Conservation (phyloP, 2,329 filamentous ascomycete genomes). For the Colletotrichum lentis region DNA sequence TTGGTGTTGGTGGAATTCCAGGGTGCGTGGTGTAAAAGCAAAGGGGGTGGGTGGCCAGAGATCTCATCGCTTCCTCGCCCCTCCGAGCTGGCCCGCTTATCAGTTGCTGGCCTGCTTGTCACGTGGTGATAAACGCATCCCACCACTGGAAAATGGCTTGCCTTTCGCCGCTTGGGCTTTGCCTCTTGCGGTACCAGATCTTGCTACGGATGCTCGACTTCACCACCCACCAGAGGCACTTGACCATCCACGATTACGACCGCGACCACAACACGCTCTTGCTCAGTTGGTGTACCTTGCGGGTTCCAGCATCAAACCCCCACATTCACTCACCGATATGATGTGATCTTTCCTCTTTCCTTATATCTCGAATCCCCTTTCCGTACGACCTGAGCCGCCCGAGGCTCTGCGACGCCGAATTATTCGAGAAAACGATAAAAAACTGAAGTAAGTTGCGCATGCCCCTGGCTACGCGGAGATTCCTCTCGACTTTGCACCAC, state of each 20-base stretch:
- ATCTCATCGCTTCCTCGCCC: not conserved
- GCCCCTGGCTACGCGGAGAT: conserved; percentile 4
- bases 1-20: not conserved
- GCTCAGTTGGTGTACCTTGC: conserved; percentile 21
- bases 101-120: not conserved
- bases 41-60: not conserved
- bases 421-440: conserved; percentile 30
- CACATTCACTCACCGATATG: conserved; percentile 35
- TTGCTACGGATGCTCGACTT: conserved; percentile 17
- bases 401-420: conserved; percentile 39
- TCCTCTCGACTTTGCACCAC: conserved; percentile 10
- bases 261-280: conserved; percentile 1
- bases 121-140: conserved; percentile 20
- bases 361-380: conserved; percentile 35
- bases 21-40: not conserved
- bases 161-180: conserved; percentile 22
- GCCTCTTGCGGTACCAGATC: not conserved
- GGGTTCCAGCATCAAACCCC: conserved; percentile 19
- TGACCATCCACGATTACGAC: conserved; percentile 9
- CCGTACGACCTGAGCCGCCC: conserved; percentile 38
- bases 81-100: conserved; percentile 9
- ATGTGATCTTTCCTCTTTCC: conserved; percentile 37
- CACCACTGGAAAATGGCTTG: conserved; percentile 14
- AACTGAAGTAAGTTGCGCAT: conserved; percentile 32
- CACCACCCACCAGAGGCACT: conserved; percentile 18